Evolutionary conservation across 805 yeast genomes (phyloP), one percentile per base, ranked within the genome.

Genomic region (Cyberlindnera lachancei): DNA sequence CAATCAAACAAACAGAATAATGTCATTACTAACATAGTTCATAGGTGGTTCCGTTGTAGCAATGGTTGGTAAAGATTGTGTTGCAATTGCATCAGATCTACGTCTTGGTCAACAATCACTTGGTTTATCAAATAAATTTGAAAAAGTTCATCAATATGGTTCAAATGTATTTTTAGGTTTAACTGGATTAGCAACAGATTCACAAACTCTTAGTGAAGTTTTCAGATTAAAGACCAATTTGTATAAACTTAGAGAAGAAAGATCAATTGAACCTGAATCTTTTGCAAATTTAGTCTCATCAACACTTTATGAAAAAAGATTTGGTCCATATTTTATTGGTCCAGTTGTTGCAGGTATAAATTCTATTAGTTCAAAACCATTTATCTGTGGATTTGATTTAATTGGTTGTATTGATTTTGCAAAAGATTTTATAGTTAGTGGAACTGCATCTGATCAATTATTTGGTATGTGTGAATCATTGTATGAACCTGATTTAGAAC

Each of bases 391-490:
- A 5, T 90, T 90, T 60, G 99, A 92, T 63, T 73, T 82, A 44
- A 92, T 92, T 54, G 99, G 99, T 11, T 86, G 96, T 64, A 87
- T 92, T 46, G 97, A 92, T 58, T 83, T 72, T 50, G 94, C 96
- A 33, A 74, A 85, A 48, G 98, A 92, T 61, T 92, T 92, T 55
- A 85, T 85, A 20, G 98, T 92, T 13, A 69, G 87, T 41, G 99
- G 99, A 37, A 92, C 98, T 2, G 96, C 96, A 6, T 62, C 86
- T n/a, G 95, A 90, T 54, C 98, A 92, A 64, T 68, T 92, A 36
- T 92, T 80, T 55, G 99, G 99, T 59, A 90, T 92, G 96, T 94
- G 98, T 63, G 99, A 92, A 64, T 73, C 94, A 10, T 68, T 92
- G 37, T 94, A 87, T 61, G 97, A 92, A 61, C 96, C 97, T 25